Conservation (phyloP, 2,329 filamentous ascomycete genomes). For the Pseudomassariella vexata region DNA sequence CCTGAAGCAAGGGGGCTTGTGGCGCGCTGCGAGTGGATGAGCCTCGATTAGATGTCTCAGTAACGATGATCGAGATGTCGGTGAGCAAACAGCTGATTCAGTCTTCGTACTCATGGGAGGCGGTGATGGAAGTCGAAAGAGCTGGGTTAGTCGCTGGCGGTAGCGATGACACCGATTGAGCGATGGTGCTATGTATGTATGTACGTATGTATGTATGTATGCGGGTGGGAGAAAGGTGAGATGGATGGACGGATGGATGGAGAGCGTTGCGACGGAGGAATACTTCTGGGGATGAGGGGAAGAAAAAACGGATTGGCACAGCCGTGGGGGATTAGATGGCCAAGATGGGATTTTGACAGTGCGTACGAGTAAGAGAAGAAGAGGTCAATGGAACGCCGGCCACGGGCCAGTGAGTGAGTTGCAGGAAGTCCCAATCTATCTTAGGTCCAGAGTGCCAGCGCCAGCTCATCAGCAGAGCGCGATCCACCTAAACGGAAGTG, state of each 20-base stretch:
- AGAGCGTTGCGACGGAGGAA: too few species aligned
- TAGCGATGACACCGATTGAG: background rate
- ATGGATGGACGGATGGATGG: background rate
- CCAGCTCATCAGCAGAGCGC: too few species aligned
- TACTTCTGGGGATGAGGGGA: constrained; percentile 6
- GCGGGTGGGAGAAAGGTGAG: background rate
- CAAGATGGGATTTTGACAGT: too few species aligned
- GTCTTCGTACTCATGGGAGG: background rate
- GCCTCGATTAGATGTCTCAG: constrained; percentile 14
- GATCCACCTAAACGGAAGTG: constrained; percentile 16
- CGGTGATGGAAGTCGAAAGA: background rate
- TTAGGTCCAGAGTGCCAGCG: too few species aligned
- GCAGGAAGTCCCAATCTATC: too few species aligned
- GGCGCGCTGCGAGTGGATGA: constrained; percentile 17
- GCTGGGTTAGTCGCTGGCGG: background rate
- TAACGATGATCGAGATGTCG: constrained; percentile 11
- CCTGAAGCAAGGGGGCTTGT: constrained; percentile 23
- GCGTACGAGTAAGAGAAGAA: too few species aligned
- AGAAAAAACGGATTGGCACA: too few species aligned
- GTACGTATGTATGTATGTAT: background rate
- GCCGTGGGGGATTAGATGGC: too few species aligned
- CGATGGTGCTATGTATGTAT: constrained; percentile 1
- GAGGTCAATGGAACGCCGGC: too few species aligned
- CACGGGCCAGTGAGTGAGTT: too few species aligned
- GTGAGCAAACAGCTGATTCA: constrained; percentile 4